Evolutionary conservation across 2,329 filamentous ascomycete genomes (phyloP).

Genomic region (Fusarium vanettenii): DNA sequence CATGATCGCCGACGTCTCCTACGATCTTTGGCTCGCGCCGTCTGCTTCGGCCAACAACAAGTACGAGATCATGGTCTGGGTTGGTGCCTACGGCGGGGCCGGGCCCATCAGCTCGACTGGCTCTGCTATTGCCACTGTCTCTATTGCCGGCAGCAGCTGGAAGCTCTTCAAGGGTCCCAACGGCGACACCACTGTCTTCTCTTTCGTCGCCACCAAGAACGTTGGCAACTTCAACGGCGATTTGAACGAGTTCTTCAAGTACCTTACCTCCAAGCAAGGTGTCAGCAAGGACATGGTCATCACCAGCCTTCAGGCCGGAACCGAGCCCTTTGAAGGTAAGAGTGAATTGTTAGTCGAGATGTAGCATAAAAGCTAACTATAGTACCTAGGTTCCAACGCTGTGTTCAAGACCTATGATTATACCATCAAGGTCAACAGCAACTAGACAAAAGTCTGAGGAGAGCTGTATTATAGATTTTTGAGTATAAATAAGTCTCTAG

Average conservation of each 20-base stretch:
- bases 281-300: slow-evolving; percentile 28
- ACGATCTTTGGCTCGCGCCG: slow-evolving; percentile 69
- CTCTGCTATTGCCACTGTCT: slow-evolving; percentile 52
- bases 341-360: rapidly evolving
- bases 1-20: slow-evolving; percentile 66
- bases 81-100: slow-evolving; percentile 66
- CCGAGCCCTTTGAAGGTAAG: slow-evolving; percentile 65
- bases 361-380: neutral
- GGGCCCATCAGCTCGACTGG: slow-evolving; percentile 59
- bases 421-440: slow-evolving; percentile 15
- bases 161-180: slow-evolving; percentile 69
- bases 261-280: slow-evolving; percentile 61
- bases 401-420: slow-evolving; percentile 20
- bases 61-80: slow-evolving; percentile 75
- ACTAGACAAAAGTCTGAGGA: neutral
- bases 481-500: neutral
- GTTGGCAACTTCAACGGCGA: slow-evolving; percentile 66
- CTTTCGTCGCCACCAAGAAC: slow-evolving; percentile 57
- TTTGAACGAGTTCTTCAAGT: slow-evolving; percentile 66
- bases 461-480: neutral
- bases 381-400: slow-evolving; percentile 19
- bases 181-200: slow-evolving; percentile 68
- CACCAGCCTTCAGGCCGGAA: slow-evolving; percentile 52
- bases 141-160: slow-evolving; percentile 64
- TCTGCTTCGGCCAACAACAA: slow-evolving; percentile 55